These are phyloP conservation scores for Apiosordaria backusii DNA, from an alignment of 495 filamentous ascomycete genomes.

Conservation along the genomic window DNA sequence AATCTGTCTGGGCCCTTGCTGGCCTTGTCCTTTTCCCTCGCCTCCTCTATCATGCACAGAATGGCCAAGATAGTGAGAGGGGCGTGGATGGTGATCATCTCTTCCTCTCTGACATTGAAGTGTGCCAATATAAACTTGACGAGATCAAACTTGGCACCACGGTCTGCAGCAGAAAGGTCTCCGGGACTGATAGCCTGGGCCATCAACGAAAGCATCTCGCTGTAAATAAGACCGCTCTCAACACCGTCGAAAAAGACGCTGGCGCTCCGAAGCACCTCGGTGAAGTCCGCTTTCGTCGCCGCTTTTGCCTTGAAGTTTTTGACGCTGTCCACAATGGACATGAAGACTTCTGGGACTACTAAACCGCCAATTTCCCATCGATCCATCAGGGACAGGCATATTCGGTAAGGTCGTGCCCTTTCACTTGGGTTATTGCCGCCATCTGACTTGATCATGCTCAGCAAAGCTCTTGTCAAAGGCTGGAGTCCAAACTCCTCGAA, in stretches of 20 bases:
- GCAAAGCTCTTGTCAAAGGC: constrained; percentile 68
- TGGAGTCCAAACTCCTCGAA: constrained; percentile 75
- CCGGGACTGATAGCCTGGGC: constrained; percentile 52
- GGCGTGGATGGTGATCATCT: constrained; percentile 85
- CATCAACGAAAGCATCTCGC: constrained; percentile 64
- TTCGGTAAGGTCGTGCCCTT: constrained; percentile 80
- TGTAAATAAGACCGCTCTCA: constrained; percentile 89
- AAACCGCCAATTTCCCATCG: constrained; percentile 92
- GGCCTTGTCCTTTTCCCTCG: constrained; percentile 26
- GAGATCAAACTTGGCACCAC: constrained; percentile 60
- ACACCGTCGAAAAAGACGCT: constrained; percentile 97
- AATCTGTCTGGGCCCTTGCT: background rate
- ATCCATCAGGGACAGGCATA: constrained; percentile 95
- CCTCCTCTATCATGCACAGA: constrained; percentile 57
- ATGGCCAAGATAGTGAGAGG: constrained; percentile 69
- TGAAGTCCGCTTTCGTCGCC: constrained; percentile 60
- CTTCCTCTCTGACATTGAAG: constrained; percentile 94
- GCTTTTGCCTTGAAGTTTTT: constrained; percentile 62
- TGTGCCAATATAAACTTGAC: constrained; percentile 77
- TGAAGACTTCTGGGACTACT: constrained; percentile 81
- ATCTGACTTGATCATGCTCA: constrained; percentile 65
- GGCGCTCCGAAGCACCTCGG: constrained; percentile 88
- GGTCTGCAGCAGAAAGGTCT: constrained; percentile 39
- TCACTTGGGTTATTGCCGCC: constrained; percentile 57
- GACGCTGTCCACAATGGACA: constrained; percentile 77